Evolutionary conservation across 768 basidiomycete genomes (phyloP).

Genomic region (Phylloporus scabripes): DNA sequence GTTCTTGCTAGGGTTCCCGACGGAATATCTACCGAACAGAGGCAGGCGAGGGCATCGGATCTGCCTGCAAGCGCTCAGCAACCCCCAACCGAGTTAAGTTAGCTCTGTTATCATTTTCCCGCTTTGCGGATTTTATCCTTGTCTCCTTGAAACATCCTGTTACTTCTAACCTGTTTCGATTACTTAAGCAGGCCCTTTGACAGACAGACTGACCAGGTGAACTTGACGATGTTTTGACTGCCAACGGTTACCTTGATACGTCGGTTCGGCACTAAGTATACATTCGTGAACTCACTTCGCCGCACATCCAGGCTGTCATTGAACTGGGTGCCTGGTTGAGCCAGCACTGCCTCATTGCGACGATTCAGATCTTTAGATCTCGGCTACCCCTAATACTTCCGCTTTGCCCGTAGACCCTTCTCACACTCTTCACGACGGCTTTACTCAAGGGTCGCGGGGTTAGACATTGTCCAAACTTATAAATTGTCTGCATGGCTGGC

Average conservation of each 20-base stretch:
- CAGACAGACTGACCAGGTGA: neutral
- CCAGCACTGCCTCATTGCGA: slow-evolving; percentile 16
- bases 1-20: slow-evolving; percentile 1
- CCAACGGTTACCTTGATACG: neutral
- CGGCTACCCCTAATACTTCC: slow-evolving; percentile 2
- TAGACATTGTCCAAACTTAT: slow-evolving; percentile 20
- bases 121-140: neutral
- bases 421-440: slow-evolving; percentile 8
- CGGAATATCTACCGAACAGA: slow-evolving; percentile 9
- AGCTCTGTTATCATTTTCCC: slow-evolving; percentile 4
- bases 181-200: neutral
- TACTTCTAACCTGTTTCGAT: slow-evolving; percentile 4
- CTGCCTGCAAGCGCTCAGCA: slow-evolving; percentile 2
- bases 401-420: neutral
- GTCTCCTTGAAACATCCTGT: slow-evolving; percentile 13
- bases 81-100: neutral
- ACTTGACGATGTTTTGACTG: neutral
- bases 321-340: slow-evolving; percentile 18
- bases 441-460: slow-evolving; percentile 12
- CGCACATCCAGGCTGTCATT: neutral
- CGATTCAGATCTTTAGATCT: slow-evolving; percentile 23
- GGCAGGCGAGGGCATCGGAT: slow-evolving; percentile 14
- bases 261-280: neutral
- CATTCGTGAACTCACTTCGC: neutral
- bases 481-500: slow-evolving; percentile 3